A percentile compares a stretch with the other conserved stretches of the same genome.
Evolutionary conservation across 352 stramenopile genomes (phyloP).

Genomic region (Heterotrichella gracilis): DNA sequence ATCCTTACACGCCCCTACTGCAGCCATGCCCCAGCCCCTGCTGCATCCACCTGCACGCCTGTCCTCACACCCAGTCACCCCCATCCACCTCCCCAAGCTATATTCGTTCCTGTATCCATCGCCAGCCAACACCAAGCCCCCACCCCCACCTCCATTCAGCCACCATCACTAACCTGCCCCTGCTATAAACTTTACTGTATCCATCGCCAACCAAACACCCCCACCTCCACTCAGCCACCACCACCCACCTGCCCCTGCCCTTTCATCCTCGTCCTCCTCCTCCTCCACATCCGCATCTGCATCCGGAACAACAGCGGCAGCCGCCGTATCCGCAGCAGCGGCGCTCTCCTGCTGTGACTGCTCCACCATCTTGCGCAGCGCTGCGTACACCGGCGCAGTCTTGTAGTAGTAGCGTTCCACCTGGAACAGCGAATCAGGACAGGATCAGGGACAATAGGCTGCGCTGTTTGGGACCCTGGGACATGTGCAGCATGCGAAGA

Average conservation of each 20-base stretch:
- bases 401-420: background rate
- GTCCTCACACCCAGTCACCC: too few species aligned
- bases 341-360: background rate
- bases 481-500: slow-evolving; percentile 14
- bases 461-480: background rate
- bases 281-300: background rate
- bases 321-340: background rate
- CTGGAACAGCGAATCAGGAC: background rate
- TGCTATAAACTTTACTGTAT: too few species aligned
- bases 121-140: too few species aligned
- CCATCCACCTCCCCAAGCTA: too few species aligned
- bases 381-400: background rate
- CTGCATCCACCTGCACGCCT: too few species aligned
- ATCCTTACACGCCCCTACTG: too few species aligned
- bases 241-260: background rate
- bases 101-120: too few species aligned
- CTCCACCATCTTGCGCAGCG: background rate
- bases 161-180: too few species aligned
- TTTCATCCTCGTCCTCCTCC: background rate
- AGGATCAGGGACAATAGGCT: background rate
- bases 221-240: background rate
- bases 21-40: too few species aligned
- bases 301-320: background rate
- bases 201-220: too few species aligned
- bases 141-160: too few species aligned